Evolutionary conservation across 1,139 yeast genomes (phyloP).

Genomic region (Lodderomyces orthopsilosis): DNA sequence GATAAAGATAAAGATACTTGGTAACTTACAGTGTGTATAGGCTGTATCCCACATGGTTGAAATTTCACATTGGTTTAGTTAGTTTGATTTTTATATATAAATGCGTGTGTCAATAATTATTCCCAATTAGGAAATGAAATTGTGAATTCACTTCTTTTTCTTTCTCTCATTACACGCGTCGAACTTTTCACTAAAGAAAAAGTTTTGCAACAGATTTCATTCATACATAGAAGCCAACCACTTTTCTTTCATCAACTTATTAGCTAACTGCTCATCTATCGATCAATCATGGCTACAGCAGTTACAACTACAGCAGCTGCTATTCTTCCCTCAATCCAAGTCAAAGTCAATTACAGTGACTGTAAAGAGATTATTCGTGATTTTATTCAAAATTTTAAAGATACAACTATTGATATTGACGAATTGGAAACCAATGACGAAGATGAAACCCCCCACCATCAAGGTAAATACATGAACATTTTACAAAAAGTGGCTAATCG

Average conservation of each 20-base stretch:
- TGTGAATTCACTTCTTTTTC: constrained; percentile 1
- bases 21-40: too few species aligned
- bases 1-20: neutral
- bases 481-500: constrained; percentile 84
- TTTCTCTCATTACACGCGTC: neutral
- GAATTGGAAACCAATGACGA: neutral
- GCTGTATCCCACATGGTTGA: neutral
- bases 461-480: constrained; percentile 64
- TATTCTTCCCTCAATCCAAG: constrained; percentile 54
- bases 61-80: too few species aligned
- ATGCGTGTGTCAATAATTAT: too few species aligned
- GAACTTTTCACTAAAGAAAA: neutral
- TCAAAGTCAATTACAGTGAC: constrained; percentile 61
- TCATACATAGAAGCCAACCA: neutral
- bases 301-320: constrained; percentile 30
- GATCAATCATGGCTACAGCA: constrained; percentile 4
- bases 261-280: neutral
- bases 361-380: constrained; percentile 52
- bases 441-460: constrained; percentile 8
- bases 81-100: too few species aligned
- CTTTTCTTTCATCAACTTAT: neutral
- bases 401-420: constrained; percentile 21
- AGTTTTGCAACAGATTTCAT: neutral
- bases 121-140: constrained; percentile 12
- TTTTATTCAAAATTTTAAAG: constrained; percentile 60